Percentiles rank a stretch among this genome's conserved stretches.
Evolutionary conservation across 768 basidiomycete genomes (phyloP).

Genomic region (Hericium erinaceus): DNA sequence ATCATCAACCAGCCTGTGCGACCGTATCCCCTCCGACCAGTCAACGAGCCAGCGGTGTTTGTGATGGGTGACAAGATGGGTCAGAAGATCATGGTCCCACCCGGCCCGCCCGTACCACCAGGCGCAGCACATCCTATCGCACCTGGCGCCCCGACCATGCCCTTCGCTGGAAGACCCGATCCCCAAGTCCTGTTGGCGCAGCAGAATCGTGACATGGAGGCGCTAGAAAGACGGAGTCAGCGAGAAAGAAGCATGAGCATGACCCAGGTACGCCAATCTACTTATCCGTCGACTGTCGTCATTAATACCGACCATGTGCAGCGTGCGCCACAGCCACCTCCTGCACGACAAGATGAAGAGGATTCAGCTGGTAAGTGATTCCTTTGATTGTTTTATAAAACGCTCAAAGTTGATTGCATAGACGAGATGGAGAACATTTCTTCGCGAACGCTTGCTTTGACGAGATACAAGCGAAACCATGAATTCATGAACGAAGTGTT

Average conservation of each 20-base stretch:
- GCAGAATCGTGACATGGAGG: slow-evolving; percentile 65
- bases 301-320: background rate
- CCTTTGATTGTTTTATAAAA: background rate
- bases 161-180: slow-evolving; percentile 9
- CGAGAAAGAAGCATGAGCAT: slow-evolving; percentile 29
- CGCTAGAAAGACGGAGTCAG: slow-evolving; percentile 43
- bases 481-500: slow-evolving; percentile 83
- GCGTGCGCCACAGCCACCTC: slow-evolving; percentile 5
- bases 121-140: slow-evolving; percentile 2
- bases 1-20: slow-evolving; percentile 56
- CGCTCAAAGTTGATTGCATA: slow-evolving; percentile 11
- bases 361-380: slow-evolving; percentile 8
- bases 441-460: slow-evolving; percentile 58
- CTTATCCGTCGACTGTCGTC: background rate
- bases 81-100: slow-evolving; percentile 39
- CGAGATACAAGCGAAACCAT: slow-evolving; percentile 72
- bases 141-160: slow-evolving; percentile 1
- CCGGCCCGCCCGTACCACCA: background rate
- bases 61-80: slow-evolving; percentile 68
- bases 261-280: slow-evolving; percentile 8
- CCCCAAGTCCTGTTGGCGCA: slow-evolving; percentile 65
- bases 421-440: slow-evolving; percentile 68
- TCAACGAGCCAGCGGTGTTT: slow-evolving; percentile 59
- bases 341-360: slow-evolving; percentile 14
- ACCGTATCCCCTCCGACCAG: slow-evolving; percentile 56